Base-by-base conservation (phyloP, 345 rosid species). In the Garcia nutans region DNA sequence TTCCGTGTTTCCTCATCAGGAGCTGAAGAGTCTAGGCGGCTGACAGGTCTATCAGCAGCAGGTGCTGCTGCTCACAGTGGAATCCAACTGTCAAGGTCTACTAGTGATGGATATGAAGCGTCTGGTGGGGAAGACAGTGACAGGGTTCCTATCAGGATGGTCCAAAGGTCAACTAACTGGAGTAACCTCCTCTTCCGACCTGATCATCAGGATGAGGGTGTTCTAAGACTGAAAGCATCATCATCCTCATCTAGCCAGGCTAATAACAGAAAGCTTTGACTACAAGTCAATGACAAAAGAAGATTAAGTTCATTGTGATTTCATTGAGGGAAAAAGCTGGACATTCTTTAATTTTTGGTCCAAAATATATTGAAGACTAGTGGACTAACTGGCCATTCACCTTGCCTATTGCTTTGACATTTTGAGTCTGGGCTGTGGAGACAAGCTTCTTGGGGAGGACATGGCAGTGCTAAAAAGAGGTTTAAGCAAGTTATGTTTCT, bases 71-170 rank as follows among this genome's bases (percentile, higher is more conserved):
- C 87, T 79, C 89, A 81, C 71, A 87, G 78, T 78, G 91, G 89
- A 78, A 80, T 96, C 66, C 97, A 91, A n/a, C 79, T 93, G 60
- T 90, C 95, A 15, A 93, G 97, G 83, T 93, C 99, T 50, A 86
- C 96, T 67, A 96, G 97, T 70, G 97, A 96, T 72, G 99, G 97
- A 8, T 93, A 93, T 33, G 99, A 96, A 83, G 95, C 99, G 17
- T 96, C 99, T 16, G 97, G 97, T 24, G 99, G 99, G 28, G 99
- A 96, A 85, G 99, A 96, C 75, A 96, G 99, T 47, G 99, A 93
- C 77, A 86, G 89, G 76, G 93, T 93, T 78, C 92, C 99, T 76
- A 84, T 91, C 19, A 88, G 99, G 82, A 82, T 82, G 68, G 83
- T 86, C 59, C 88, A 92, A 68, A 90, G 89, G 78, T 84, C 97